Base-by-base conservation (phyloP, 345 rosid species). In the Corchorus olitorius region DNA sequence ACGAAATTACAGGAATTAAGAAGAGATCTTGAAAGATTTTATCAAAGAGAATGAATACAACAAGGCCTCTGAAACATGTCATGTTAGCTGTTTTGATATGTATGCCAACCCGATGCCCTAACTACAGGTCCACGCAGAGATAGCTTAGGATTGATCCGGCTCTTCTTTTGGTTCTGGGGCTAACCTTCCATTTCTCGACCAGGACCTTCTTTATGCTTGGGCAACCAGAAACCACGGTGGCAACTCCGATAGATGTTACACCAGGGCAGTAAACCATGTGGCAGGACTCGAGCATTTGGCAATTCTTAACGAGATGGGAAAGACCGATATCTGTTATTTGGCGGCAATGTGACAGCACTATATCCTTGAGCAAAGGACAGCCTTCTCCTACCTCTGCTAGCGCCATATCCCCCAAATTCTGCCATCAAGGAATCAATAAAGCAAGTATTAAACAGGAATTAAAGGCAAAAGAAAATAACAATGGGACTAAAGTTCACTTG, bases 121-220 rank as follows among this genome's bases (percentile, higher is more conserved):
- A 50, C 33, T 89, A 92, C 58, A 93, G 94, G 80, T 91, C 94
- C 58, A 90, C 81, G 6, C 93, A 90, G 7, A 90, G 94, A 81
- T 90, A 94, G 60, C 97, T 80, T 78, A 94, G 81, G 76, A 91
- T 83, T 2, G 94, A 83, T 50, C 93, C 91, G 0, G 97, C 98
- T 81, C 90, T 87, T 67, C 98, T 78, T 74, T 81, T 81, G 19
- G 98, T 94, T 79, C 98, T 87, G 64, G 87, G 82, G 65, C 93
- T 93, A 34, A 93, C 97, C 86, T 94, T 93, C 84, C 94, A 89
- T 86, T 89, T 90, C 91, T 94, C 98, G 3, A 94, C 88, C 82
- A 90, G 80, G 49, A 94, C 88, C 81, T 93, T 94, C 77, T 90
- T 93, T 53, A 94, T 83, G 86, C 86, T 91, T 45, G 88, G 87